phyloP scores from a whole-genome alignment of 352 stramenopile species.

The Phytophthora citrophthora region DNA sequence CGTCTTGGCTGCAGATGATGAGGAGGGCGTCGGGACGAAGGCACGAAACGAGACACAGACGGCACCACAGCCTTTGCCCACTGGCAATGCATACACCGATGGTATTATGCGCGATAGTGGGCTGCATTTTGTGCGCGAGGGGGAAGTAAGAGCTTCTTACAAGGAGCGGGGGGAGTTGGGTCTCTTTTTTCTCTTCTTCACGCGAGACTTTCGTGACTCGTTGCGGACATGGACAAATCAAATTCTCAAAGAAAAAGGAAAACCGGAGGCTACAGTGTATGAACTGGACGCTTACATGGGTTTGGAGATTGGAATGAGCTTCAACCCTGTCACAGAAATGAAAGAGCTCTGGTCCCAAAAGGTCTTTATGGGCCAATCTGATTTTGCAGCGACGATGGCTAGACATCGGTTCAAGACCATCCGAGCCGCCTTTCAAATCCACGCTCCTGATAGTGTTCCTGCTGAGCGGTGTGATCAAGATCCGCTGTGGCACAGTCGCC shows the following conservation, averaged over 20 bases:
- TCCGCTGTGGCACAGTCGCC: slow-evolving; percentile 12
- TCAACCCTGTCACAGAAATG: slow-evolving; percentile 12
- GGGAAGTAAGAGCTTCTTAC: neutral
- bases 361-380: slow-evolving; percentile 5
- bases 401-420: slow-evolving; percentile 11
- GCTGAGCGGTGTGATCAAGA: neutral
- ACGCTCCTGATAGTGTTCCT: slow-evolving; percentile 1
- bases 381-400: slow-evolving; percentile 3
- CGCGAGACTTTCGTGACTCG: neutral
- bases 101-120: neutral
- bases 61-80: too few species aligned
- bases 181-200: neutral
- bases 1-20: too few species aligned
- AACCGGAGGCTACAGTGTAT: neutral
- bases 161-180: neutral
- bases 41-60: too few species aligned
- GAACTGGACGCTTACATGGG: slow-evolving; percentile 17
- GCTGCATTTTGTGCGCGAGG: neutral
- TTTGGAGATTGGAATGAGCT: slow-evolving; percentile 12
- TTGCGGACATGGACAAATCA: slow-evolving; percentile 9
- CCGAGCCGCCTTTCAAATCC: slow-evolving; percentile 5
- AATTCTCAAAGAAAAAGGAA: slow-evolving; percentile 9
- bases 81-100: neutral
- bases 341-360: slow-evolving; percentile 21
- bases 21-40: too few species aligned